phyloP scores from a whole-genome alignment of 2,329 filamentous ascomycete species.

The Harringtonia lauricola region DNA sequence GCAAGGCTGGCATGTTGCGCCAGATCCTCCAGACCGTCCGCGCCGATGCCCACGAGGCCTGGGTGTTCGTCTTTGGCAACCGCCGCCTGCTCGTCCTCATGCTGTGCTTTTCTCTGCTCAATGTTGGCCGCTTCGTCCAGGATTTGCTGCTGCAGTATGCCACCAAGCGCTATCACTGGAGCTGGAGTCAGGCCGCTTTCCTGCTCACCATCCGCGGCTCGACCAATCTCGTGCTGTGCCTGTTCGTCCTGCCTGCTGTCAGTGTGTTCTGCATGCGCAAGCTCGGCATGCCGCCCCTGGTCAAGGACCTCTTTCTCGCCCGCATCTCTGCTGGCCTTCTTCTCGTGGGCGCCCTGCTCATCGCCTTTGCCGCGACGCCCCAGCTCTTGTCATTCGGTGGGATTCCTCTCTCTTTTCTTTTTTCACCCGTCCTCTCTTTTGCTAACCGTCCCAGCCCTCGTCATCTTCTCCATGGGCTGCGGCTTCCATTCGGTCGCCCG shows the following conservation, averaged over 20 bases:
- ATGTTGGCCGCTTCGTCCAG: constrained; percentile 21
- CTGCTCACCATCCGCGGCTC: constrained; percentile 26
- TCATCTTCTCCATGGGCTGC: constrained; percentile 32
- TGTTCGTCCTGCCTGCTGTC: constrained; percentile 24
- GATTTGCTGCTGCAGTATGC: constrained; percentile 40
- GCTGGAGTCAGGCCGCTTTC: constrained; percentile 32
- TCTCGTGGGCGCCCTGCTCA: constrained; percentile 23
- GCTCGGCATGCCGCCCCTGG: constrained; percentile 19
- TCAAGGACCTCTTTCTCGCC: constrained; percentile 28
- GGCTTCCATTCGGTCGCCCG: constrained; percentile 33
- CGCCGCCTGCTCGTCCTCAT: constrained; percentile 26
- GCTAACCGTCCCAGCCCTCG: constrained; percentile 21
- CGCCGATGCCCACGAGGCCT: constrained; percentile 18
- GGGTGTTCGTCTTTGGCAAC: constrained; percentile 28
- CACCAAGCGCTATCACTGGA: constrained; percentile 37
- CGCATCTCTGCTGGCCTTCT: constrained; percentile 22
- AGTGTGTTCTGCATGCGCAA: constrained; percentile 22
- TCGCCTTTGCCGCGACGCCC: constrained; percentile 24
- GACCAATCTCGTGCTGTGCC: constrained; percentile 25
- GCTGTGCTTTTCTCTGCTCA: constrained; percentile 21
- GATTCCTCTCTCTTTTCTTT: background rate
- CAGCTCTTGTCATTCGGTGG: constrained; percentile 19
- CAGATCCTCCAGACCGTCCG: background rate
- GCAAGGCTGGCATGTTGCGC: constrained; percentile 1
- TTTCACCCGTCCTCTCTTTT: background rate